Percentiles rank a stretch among this genome's conserved stretches.
phyloP scores from a whole-genome alignment of 495 filamentous ascomycete species.

The Hypoxylon fragiforme region DNA sequence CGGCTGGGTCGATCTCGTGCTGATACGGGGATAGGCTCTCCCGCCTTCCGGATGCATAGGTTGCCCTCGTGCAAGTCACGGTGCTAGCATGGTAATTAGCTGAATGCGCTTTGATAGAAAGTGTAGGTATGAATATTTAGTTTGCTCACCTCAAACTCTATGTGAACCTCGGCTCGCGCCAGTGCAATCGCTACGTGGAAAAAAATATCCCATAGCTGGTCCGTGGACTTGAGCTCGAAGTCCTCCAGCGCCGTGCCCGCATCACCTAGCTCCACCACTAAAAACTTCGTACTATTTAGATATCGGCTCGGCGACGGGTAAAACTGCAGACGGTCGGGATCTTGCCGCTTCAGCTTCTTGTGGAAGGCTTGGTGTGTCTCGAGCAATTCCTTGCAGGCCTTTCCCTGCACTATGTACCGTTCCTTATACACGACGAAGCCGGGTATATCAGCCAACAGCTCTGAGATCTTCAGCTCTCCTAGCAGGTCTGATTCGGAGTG shows the following conservation, averaged over 20 bases:
- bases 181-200: slow-evolving; percentile 77
- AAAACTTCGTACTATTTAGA: slow-evolving; percentile 69
- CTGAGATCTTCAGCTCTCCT: slow-evolving; percentile 73
- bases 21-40: slow-evolving; percentile 46
- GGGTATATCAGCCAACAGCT: slow-evolving; percentile 74
- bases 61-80: slow-evolving; percentile 89
- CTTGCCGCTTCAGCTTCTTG: slow-evolving; percentile 58
- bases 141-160: slow-evolving; percentile 68
- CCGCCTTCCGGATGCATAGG: slow-evolving; percentile 65
- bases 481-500: slow-evolving; percentile 46
- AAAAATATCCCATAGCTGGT: slow-evolving; percentile 83
- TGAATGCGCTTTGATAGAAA: slow-evolving; percentile 24
- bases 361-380: slow-evolving; percentile 67
- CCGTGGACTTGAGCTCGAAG: slow-evolving; percentile 54
- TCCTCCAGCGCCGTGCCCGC: slow-evolving; percentile 78
- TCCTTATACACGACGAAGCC: slow-evolving; percentile 93
- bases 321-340: slow-evolving; percentile 63
- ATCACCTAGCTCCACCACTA: slow-evolving; percentile 85
- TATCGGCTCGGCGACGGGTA: slow-evolving; percentile 66
- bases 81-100: slow-evolving; percentile 56
- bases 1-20: slow-evolving; percentile 44
- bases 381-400: slow-evolving; percentile 63
- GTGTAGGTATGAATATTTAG: no score
- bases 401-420: slow-evolving; percentile 71
- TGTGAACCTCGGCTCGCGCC: slow-evolving; percentile 71